Conservation (phyloP, 1,284 basidiomycete species). For the Cutaneotrichosporon mucoides region DNA sequence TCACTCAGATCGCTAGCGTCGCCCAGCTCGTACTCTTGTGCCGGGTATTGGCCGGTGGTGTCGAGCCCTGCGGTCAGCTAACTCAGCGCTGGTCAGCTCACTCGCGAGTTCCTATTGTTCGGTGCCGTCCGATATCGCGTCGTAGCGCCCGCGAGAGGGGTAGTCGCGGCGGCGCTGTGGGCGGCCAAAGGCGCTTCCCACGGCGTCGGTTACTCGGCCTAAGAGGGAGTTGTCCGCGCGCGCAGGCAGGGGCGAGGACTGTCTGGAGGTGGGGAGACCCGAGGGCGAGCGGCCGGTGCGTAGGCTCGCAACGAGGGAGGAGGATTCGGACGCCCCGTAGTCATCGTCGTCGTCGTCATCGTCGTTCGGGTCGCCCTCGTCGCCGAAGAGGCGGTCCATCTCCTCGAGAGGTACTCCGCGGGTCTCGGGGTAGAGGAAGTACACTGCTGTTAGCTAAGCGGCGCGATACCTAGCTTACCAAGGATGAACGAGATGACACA, state of each 20-base stretch:
- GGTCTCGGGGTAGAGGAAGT: conserved; percentile 54
- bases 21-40: conserved; percentile 1
- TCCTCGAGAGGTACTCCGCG: conserved; percentile 55
- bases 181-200: conserved; percentile 57
- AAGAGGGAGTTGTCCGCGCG: conserved; percentile 34
- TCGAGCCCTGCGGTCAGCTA: conserved; percentile 6
- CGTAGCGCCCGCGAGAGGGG: conserved; percentile 51
- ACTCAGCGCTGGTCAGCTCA: conserved; percentile 6
- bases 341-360: conserved; percentile 37
- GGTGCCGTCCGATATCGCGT: conserved; percentile 51
- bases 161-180: conserved; percentile 32
- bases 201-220: conserved; percentile 50
- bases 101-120: conserved; percentile 68
- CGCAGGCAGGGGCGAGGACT: conserved; percentile 28
- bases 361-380: conserved; percentile 30
- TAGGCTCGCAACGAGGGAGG: conserved; percentile 53
- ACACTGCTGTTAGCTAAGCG: conserved; percentile 22
- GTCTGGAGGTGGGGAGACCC: conserved; percentile 34
- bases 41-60: background rate
- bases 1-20: background rate
- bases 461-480: conserved; percentile 32
- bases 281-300: conserved; percentile 33
- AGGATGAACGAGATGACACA: conserved; percentile 81
- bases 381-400: conserved; percentile 51
- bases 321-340: conserved; percentile 57